Evolutionary conservation across 768 basidiomycete genomes (phyloP), one percentile per base, ranked within the genome.

Genomic region (Lepiota brunneoincarnata): DNA sequence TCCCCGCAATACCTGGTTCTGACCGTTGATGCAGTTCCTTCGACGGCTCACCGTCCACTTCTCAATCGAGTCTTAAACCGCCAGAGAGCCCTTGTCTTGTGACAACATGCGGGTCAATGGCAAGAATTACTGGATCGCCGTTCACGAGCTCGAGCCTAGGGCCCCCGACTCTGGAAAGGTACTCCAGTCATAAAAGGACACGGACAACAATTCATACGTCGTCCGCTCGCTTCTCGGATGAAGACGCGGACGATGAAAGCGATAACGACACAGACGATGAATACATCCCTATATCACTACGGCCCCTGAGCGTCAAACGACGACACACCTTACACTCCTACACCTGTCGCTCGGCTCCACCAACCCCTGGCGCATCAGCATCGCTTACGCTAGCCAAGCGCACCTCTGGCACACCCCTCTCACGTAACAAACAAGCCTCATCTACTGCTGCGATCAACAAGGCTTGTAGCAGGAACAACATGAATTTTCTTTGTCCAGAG

Each of bases 341-440:
- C 31, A 20, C 37, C 34, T 49, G 43, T 37, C 48, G 46, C 36
- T 41, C 40, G 18, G 18, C 47, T 42, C 20, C 40, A 20, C 18
- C 17, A 12, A 41, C 26, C 35, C 47, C 37, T 15, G 37, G 40
- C 24, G 4, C 40, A 38, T 49, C 52, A 46, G 18, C n/a, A 1
- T 39, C 52, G 14, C 21, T 38, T 26, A 4, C 35, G 39, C 55
- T 44, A 23, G n/a, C 12, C 3, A 58, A 58, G 36, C 39, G 48
- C 20, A 17, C 34, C 28, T 31, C 28, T 23, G 51, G 43, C 6
- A 23, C 44, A 14, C 38, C 75, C 12, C 68, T 63, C 9, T 69
- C 78, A 3, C 81, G 82, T 17, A 82, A 83, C 59, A 56, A 58
- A 9, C 81, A 82, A 62, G 70, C 74, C 0, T 14, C 37, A n/a